Conservation (phyloP, 208 protist species). For the Endotrypanum monterogeii region DNA sequence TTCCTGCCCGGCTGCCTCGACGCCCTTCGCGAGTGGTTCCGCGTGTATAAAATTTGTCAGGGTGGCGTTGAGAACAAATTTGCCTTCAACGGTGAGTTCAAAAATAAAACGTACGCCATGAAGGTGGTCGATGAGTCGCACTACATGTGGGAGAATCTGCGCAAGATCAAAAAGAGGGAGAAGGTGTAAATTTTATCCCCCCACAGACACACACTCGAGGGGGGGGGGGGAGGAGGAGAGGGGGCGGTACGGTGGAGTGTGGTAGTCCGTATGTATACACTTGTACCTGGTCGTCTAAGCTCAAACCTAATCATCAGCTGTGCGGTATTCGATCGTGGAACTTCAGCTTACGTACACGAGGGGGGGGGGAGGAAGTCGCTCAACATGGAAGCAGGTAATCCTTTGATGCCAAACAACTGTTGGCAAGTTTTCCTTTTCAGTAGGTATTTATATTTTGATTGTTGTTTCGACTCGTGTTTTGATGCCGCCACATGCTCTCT, state of each 20-base stretch:
- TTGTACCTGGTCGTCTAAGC: too few relatives aligned
- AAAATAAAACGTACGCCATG: constrained; percentile 85
- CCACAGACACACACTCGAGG: not conserved
- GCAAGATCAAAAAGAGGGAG: constrained; percentile 84
- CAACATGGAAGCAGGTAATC: too few relatives aligned
- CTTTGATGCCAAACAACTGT: too few relatives aligned
- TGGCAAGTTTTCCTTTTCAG: too few relatives aligned
- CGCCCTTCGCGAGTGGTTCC: constrained; percentile 89
- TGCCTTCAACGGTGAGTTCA: constrained; percentile 89
- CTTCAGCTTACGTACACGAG: too few relatives aligned
- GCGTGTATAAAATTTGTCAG: constrained; percentile 93
- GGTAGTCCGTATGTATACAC: too few relatives aligned
- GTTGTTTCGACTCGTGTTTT: too few relatives aligned
- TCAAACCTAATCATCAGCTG: too few relatives aligned
- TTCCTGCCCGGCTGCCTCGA: constrained; percentile 90
- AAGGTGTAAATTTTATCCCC: constrained; percentile 48
- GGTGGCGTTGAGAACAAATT: constrained; percentile 93
- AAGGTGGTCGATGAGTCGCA: constrained; percentile 91
- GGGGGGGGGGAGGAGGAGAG: not conserved
- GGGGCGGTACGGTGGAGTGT: not conserved
- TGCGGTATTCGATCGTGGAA: too few relatives aligned
- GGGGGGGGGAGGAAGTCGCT: too few relatives aligned
- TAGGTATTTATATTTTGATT: too few relatives aligned
- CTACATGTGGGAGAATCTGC: constrained; percentile 92
- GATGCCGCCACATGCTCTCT: too few relatives aligned